Evolutionary conservation across 768 basidiomycete genomes (phyloP).

Genomic region (Mycena polygramma): DNA sequence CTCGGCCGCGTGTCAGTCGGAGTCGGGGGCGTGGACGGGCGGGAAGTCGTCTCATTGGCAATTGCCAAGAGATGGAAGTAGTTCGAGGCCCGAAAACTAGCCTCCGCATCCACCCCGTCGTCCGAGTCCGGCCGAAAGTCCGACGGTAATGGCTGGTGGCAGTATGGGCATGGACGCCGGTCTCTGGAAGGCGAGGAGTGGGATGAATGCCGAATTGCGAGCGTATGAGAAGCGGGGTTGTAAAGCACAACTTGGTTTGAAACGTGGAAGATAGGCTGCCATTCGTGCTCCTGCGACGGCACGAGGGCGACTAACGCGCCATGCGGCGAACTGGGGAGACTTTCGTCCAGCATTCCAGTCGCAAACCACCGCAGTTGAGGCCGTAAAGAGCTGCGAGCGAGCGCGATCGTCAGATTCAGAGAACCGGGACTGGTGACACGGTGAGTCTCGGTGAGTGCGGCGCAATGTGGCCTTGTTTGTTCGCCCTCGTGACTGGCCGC

Average conservation of each 20-base stretch:
- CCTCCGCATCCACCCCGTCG: slow-evolving; percentile 51
- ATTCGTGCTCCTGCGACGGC: slow-evolving; percentile 51
- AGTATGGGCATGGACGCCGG: slow-evolving; percentile 75
- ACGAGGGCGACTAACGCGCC: slow-evolving; percentile 35
- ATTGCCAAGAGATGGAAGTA: slow-evolving; percentile 86
- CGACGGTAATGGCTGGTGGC: slow-evolving; percentile 70
- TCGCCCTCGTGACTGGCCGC: background rate
- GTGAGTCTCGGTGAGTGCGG: too few species aligned
- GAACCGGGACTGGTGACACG: too few species aligned
- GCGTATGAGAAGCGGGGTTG: slow-evolving; percentile 86
- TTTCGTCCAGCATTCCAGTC: slow-evolving; percentile 21
- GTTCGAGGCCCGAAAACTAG: slow-evolving; percentile 72
- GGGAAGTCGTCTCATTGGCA: slow-evolving; percentile 73
- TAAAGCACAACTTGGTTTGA: slow-evolving; percentile 91
- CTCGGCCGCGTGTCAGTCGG: slow-evolving; percentile 41
- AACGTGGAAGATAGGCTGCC: slow-evolving; percentile 87
- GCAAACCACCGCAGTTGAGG: background rate
- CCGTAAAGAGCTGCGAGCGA: background rate
- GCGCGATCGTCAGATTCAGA: background rate
- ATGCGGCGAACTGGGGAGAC: slow-evolving; percentile 26
- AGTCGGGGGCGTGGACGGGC: slow-evolving; percentile 65
- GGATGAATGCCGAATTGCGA: slow-evolving; percentile 68
- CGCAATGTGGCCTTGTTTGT: background rate
- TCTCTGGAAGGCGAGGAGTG: slow-evolving; percentile 37
- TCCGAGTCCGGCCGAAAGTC: slow-evolving; percentile 53